Conservation (phyloP, 2,329 filamentous ascomycete species). For the Pestalotiopsis sp. region DNA sequence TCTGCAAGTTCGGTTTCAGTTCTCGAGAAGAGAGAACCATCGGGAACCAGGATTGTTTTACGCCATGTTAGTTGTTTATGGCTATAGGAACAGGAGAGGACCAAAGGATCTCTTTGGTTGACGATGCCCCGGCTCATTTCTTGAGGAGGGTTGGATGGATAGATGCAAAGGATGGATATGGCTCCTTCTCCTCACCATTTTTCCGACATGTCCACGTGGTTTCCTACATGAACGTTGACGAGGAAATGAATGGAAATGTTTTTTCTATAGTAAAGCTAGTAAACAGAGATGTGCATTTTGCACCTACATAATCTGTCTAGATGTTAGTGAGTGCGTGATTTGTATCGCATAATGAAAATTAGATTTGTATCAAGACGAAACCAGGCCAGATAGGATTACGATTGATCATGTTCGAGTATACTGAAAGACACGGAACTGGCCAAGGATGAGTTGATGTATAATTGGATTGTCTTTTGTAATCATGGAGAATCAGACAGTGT, state of each 20-base stretch:
- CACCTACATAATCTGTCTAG: neutral
- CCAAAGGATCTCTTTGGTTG: neutral
- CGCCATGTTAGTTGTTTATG: neutral
- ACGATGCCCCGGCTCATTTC: neutral
- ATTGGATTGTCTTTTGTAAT: too few relatives aligned
- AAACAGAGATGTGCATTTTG: constrained; percentile 5
- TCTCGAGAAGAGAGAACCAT: neutral
- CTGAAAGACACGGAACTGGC: too few relatives aligned
- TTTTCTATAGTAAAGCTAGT: constrained; percentile 8
- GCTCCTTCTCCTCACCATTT: neutral
- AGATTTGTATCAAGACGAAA: too few relatives aligned
- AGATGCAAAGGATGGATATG: constrained; percentile 9
- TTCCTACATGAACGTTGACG: neutral
- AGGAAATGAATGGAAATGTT: constrained; percentile 7
- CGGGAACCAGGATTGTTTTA: neutral
- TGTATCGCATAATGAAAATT: too few relatives aligned
- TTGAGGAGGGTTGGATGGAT: constrained; percentile 11
- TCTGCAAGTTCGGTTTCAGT: neutral
- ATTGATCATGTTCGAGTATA: too few relatives aligned
- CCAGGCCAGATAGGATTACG: too few relatives aligned
- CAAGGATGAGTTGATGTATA: too few relatives aligned
- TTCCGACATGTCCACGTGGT: neutral
- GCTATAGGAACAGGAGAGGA: neutral
- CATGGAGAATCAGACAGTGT: too few relatives aligned
- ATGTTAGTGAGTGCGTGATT: too few relatives aligned